Evolutionary conservation across 208 protist genomes (phyloP).

Genomic region (Histomonas meleagridis): DNA sequence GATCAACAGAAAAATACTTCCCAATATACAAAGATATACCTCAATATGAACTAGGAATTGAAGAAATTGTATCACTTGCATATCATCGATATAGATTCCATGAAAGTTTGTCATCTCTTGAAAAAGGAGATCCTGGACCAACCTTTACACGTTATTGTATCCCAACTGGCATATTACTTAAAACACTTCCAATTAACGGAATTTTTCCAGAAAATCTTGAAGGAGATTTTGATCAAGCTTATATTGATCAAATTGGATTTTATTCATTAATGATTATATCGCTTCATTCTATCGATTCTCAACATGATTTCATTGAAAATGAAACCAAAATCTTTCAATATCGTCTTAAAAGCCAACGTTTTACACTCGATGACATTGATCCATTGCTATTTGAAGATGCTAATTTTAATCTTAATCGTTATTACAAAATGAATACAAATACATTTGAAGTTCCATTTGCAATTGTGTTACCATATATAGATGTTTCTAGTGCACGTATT

Average conservation of each 20-base stretch:
- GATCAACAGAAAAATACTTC: no score
- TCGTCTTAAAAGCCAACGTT: background rate
- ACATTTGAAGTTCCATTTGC: background rate
- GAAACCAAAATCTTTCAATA: background rate
- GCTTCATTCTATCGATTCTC: background rate
- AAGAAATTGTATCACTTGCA: no score
- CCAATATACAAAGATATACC: no score
- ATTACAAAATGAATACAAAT: background rate
- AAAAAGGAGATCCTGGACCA: no score
- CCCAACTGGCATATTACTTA: no score
- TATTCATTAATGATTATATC: background rate
- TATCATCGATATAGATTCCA: no score
- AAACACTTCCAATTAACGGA: no score
- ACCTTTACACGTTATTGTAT: no score
- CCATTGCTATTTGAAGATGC: background rate
- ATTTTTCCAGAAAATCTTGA: no score
- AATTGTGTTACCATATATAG: background rate
- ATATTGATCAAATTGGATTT: background rate
- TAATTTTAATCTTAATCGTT: background rate
- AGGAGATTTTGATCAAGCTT: no score
- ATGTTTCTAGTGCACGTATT: background rate
- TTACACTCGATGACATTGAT: background rate
- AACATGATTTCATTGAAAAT: background rate
- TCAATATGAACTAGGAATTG: no score
- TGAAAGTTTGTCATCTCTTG: no score